Percentiles rank a stretch among this genome's conserved stretches.
These are phyloP conservation scores for Cytospora piceae DNA, from an alignment of 2,329 filamentous ascomycete genomes.

Conservation along the genomic window DNA sequence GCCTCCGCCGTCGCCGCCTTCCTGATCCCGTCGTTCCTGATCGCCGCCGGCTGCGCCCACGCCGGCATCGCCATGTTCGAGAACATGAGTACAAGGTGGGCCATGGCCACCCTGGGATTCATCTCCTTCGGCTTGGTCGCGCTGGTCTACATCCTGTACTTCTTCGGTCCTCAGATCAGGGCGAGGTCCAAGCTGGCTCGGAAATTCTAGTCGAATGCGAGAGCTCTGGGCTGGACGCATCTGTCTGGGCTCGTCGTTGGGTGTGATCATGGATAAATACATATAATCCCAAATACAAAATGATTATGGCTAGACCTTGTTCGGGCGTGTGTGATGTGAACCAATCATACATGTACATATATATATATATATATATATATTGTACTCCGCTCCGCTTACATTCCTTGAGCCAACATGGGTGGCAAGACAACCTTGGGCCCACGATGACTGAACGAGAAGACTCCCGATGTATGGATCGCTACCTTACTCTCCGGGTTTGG, in stretches of 20 bases:
- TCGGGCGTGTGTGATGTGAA: conserved; percentile 32
- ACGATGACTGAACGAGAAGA: too few species aligned
- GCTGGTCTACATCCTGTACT: conserved; percentile 47
- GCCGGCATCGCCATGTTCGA: conserved; percentile 42
- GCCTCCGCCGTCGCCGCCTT: conserved; percentile 47
- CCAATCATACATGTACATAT: background rate
- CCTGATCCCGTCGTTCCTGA: conserved; percentile 47
- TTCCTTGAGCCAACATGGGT: too few species aligned
- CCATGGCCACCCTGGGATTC: conserved; percentile 46
- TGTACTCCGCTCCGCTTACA: too few species aligned
- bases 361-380: too few species aligned
- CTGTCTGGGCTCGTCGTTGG: background rate
- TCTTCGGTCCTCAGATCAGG: conserved; percentile 43
- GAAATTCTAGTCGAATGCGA: conserved; percentile 28
- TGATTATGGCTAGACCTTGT: conserved; percentile 33
- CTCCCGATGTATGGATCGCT: too few species aligned
- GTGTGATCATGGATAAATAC: background rate
- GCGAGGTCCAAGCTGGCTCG: conserved; percentile 42
- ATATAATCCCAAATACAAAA: background rate
- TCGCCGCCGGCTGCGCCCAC: conserved; percentile 46
- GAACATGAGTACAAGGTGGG: conserved; percentile 45
- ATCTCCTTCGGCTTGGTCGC: conserved; percentile 45
- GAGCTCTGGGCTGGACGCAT: background rate
- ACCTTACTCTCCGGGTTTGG: too few species aligned
- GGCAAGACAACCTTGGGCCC: too few species aligned